Evolutionary conservation across 1,284 basidiomycete species (phyloP).

Genomic region (Ganoderma lingzhi): DNA sequence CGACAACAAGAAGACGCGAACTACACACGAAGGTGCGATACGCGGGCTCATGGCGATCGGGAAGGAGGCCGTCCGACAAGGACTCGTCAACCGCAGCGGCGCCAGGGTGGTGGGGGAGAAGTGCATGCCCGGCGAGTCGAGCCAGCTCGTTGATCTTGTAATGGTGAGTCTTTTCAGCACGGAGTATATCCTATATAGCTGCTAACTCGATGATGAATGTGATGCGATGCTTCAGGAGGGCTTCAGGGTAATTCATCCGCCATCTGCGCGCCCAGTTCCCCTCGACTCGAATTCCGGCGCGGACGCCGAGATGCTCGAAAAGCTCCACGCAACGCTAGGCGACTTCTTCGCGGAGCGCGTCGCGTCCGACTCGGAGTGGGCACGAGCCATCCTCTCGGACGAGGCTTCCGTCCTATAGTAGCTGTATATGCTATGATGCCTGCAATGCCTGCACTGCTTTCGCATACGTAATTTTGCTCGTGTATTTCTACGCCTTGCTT

Average conservation of each 20-base stretch:
- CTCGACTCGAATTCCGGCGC: constrained; percentile 56
- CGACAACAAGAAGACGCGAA: constrained; percentile 72
- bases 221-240: constrained; percentile 50
- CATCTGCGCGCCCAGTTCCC: constrained; percentile 62
- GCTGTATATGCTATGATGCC: constrained; percentile 9
- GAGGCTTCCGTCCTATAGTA: constrained; percentile 18
- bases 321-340: constrained; percentile 63
- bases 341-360: constrained; percentile 67
- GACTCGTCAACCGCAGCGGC: constrained; percentile 79
- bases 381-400: constrained; percentile 58
- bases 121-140: constrained; percentile 52
- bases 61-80: constrained; percentile 82
- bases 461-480: constrained; percentile 10
- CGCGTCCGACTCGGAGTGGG: constrained; percentile 66
- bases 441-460: neutral
- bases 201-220: neutral
- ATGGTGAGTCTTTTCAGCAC: constrained; percentile 52
- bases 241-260: constrained; percentile 61
- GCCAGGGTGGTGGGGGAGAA: constrained; percentile 76
- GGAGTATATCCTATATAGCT: neutral
- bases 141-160: constrained; percentile 59
- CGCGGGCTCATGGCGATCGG: constrained; percentile 86
- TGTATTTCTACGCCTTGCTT: constrained; percentile 28
- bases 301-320: constrained; percentile 56
- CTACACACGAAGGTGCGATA: constrained; percentile 86